Base-by-base conservation (phyloP, 176 grass and related monocot genomes). In the Oryza officinalis region DNA sequence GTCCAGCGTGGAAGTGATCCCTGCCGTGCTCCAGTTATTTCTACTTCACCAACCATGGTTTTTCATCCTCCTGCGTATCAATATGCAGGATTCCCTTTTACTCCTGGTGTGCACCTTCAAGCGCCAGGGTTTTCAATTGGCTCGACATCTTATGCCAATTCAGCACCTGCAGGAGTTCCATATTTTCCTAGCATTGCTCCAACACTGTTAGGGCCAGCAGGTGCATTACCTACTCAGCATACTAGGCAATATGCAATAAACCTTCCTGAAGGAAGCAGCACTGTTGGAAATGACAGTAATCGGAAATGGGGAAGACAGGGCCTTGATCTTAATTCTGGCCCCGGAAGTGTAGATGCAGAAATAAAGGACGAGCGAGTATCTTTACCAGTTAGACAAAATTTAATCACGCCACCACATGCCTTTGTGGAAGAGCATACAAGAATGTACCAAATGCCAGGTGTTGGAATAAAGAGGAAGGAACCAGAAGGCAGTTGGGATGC, bases 281-380 rank as follows among this genome's bases (percentile, higher is more conserved):
- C 83, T 28, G 78, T 78, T 72, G 83, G 85, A 78, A 87, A 87
- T 81, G 90, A 91, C 27, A 91, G 68, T 68, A 91, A 60, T 60
- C 82, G 84, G 65, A 90, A 80, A 80, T 94, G 92, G 89, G 83
- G 67, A 50, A 91, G 90, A 57, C 94, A 89, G 49, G 87, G 83
- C 63, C 83, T 97, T 44, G 94, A 94, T 83, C 92, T 97, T 65
- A 97, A 97, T 76, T 91, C 90, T 33, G 94, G 92, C 17, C 92
- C 92, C 61, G 90, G 88, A 78, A 89, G 67, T 84, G 75, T 70
- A 79, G 90, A 94, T 75, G 33, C 81, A 22, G 86, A 97, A 73
- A 83, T 72, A 41, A 92, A 97, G 76, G 88, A 94, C 27, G 92
- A 89, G 27, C 84, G 89, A 25, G 17, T 71, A 6, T 63, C 84